phyloP scores from a whole-genome alignment of 495 filamentous ascomycete species.

The Penicillium argentinense region DNA sequence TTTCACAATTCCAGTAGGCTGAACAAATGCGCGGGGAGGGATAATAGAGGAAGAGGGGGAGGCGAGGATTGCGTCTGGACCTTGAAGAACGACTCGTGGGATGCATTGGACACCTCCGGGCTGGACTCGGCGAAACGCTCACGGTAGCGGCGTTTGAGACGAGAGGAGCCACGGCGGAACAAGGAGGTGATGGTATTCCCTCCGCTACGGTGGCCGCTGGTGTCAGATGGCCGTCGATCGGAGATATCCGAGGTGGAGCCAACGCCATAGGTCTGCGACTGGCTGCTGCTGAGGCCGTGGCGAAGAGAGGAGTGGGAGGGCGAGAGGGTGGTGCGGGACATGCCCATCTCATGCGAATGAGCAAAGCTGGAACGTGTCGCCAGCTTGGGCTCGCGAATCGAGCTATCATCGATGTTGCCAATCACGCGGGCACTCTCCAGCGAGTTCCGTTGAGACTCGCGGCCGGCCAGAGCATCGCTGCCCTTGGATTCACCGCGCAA shows the following conservation, averaged over 20 bases:
- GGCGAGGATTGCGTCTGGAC: slow-evolving; percentile 39
- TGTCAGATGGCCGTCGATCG: slow-evolving; percentile 49
- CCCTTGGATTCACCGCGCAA: slow-evolving; percentile 32
- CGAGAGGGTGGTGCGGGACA: slow-evolving; percentile 57
- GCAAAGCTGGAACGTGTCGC: slow-evolving; percentile 36
- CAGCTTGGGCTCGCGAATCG: slow-evolving; percentile 34
- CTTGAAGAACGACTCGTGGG: slow-evolving; percentile 73
- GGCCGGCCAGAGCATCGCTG: slow-evolving; percentile 13
- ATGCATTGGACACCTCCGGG: slow-evolving; percentile 77
- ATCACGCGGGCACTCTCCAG: slow-evolving; percentile 37
- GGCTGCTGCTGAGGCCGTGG: slow-evolving; percentile 48
- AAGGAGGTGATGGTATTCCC: slow-evolving; percentile 61
- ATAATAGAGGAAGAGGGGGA: slow-evolving; percentile 27
- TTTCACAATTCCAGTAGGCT: slow-evolving; percentile 56
- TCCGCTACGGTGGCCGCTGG: slow-evolving; percentile 37
- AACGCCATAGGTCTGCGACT: slow-evolving; percentile 56
- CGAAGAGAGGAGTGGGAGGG: slow-evolving; percentile 55
- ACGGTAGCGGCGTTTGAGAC: slow-evolving; percentile 57
- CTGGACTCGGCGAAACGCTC: slow-evolving; percentile 52
- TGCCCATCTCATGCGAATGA: slow-evolving; percentile 42
- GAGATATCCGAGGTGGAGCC: slow-evolving; percentile 48
- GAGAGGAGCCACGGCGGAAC: slow-evolving; percentile 65
- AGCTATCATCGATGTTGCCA: slow-evolving; percentile 40
- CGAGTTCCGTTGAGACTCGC: slow-evolving; percentile 30
- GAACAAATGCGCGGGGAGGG: slow-evolving; percentile 44